Percentiles rank a stretch among this genome's conserved stretches.
phyloP scores from a whole-genome alignment of 108 stramenopile species.

The Mediolabrus comicus region DNA sequence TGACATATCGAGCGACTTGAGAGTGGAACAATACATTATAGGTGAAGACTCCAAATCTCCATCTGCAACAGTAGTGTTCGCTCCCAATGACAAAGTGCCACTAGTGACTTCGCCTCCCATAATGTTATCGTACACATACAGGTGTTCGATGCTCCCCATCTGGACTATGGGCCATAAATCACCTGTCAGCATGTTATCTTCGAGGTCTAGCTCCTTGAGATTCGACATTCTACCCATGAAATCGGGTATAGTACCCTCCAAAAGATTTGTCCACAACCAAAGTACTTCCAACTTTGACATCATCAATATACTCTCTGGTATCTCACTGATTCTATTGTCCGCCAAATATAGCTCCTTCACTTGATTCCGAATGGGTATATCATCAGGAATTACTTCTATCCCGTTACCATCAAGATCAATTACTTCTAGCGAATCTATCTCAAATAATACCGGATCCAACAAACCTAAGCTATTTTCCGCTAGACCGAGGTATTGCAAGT shows the following conservation, averaged over 20 bases:
- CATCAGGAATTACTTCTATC: not conserved
- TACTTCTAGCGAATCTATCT: not conserved
- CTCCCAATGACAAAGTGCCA: not conserved
- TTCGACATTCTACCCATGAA: not conserved
- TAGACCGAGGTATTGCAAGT: not conserved
- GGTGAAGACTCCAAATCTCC: conserved; percentile 6
- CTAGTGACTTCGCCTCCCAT: conserved; percentile 1
- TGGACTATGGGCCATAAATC: not conserved
- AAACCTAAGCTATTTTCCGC: not conserved
- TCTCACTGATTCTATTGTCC: not conserved
- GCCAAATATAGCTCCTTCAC: conserved; percentile 6
- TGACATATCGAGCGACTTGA: conserved; percentile 2
- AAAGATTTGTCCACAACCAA: conserved; percentile 1
- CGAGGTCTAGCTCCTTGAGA: conserved; percentile 1
- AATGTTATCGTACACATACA: not conserved
- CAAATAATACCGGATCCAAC: conserved; percentile 1
- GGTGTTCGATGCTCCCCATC: not conserved
- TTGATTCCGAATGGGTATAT: not conserved
- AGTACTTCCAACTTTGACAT: not conserved
- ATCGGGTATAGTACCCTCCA: not conserved
- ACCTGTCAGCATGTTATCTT: conserved; percentile 2
- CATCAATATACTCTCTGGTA: conserved; percentile 1
- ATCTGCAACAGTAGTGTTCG: not conserved
- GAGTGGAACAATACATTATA: not conserved
- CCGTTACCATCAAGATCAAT: conserved; percentile 6